Percentiles rank a stretch among this genome's conserved stretches.
These are phyloP conservation scores for Alternaria tenuissima DNA, from an alignment of 2,329 filamentous ascomycete genomes.

Conservation along the genomic window DNA sequence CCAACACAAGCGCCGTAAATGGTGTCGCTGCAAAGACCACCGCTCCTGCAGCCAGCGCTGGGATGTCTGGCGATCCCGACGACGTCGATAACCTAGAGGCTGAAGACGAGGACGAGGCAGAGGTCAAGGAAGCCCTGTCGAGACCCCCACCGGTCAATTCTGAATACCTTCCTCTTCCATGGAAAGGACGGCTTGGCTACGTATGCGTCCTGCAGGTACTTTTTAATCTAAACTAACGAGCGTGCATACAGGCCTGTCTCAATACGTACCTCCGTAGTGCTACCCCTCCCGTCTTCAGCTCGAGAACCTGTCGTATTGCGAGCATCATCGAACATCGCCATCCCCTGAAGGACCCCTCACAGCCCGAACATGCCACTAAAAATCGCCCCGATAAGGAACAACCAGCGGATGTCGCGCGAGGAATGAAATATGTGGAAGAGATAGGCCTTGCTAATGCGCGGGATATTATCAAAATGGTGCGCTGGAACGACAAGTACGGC, in stretches of 20 bases:
- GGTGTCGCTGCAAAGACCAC: constrained; percentile 26
- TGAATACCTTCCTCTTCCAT: constrained; percentile 82
- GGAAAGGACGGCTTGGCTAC: constrained; percentile 90
- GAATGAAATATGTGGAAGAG: constrained; percentile 76
- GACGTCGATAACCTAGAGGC: constrained; percentile 51
- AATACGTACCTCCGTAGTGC: constrained; percentile 88
- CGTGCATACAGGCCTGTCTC: constrained; percentile 72
- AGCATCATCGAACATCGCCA: constrained; percentile 91
- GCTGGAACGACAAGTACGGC: constrained; percentile 90
- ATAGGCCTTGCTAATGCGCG: constrained; percentile 82
- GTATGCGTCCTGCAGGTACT: constrained; percentile 60
- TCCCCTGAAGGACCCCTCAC: constrained; percentile 76
- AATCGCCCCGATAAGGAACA: constrained; percentile 82
- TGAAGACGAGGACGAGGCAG: constrained; percentile 63
- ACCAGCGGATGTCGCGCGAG: constrained; percentile 70
- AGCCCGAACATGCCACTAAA: constrained; percentile 82
- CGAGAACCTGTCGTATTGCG: constrained; percentile 87
- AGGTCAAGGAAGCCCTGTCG: constrained; percentile 65
- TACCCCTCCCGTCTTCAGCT: constrained; percentile 86
- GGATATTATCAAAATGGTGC: constrained; percentile 84
- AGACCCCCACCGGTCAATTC: constrained; percentile 83
- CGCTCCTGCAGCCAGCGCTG: constrained; percentile 23
- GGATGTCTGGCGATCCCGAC: constrained; percentile 58
- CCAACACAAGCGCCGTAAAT: constrained; percentile 18
- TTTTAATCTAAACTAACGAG: constrained; percentile 28